These are phyloP conservation scores for Brachypodium distachyon DNA, from an alignment of 202 grass and related monocot genomes.

Conservation along the genomic window DNA sequence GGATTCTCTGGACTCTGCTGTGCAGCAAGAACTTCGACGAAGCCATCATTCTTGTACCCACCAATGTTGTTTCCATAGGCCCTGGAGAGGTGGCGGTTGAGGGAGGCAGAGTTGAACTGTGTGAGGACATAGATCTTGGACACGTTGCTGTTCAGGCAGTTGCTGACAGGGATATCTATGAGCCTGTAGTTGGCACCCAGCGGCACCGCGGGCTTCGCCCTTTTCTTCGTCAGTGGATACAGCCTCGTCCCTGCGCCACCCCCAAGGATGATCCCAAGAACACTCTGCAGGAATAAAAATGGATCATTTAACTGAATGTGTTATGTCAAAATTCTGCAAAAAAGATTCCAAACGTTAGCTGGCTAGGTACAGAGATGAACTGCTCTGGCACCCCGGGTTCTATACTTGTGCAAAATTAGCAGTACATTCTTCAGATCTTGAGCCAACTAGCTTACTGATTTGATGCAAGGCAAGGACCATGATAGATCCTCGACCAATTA, in stretches of 20 bases:
- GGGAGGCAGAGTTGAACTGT: constrained; percentile 91
- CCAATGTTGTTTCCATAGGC: constrained; percentile 87
- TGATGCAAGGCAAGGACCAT: constrained; percentile 14
- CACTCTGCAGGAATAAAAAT: constrained; percentile 50
- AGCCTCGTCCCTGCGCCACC: constrained; percentile 86
- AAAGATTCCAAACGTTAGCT: background rate
- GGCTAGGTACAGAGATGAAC: background rate
- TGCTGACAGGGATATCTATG: constrained; percentile 97
- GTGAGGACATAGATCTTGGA: constrained; percentile 95
- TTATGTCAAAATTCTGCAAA: background rate
- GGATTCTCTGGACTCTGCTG: constrained; percentile 98
- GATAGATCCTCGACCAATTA: constrained; percentile 11
- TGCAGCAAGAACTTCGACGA: constrained; percentile 93
- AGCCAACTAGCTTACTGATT: background rate
- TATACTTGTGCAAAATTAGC: background rate
- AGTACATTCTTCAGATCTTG: constrained; percentile 20
- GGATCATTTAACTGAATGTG: background rate
- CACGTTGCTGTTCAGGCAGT: constrained; percentile 89
- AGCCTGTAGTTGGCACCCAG: constrained; percentile 91
- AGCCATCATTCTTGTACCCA: constrained; percentile 94
- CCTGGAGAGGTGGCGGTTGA: constrained; percentile 87
- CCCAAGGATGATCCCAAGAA: constrained; percentile 97
- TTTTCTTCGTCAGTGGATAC: constrained; percentile 96
- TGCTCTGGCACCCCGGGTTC: background rate
- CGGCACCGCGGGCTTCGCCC: constrained; percentile 88